These are phyloP conservation scores for Syzygium oleosum DNA, from an alignment of 345 rosid genomes.

Conservation along the genomic window DNA sequence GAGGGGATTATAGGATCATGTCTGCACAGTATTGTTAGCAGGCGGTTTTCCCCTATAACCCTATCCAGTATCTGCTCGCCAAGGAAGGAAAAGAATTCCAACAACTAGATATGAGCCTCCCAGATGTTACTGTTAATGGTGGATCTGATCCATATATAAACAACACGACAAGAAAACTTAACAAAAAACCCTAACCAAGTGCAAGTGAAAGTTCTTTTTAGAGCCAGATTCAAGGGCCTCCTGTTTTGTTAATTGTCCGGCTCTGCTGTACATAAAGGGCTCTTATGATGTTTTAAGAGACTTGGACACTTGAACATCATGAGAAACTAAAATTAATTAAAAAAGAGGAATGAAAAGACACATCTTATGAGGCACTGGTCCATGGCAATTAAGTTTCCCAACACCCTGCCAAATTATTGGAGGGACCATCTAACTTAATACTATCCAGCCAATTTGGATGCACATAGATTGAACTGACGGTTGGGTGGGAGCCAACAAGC, in stretches of 20 bases:
- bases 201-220: neutral
- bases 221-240: neutral
- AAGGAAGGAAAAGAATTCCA: neutral
- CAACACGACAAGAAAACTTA: neutral
- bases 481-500: neutral
- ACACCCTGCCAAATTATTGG: neutral
- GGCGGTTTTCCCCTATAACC: neutral
- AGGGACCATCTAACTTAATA: neutral
- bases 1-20: neutral
- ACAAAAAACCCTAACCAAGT: neutral
- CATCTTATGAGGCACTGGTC: neutral
- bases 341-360: neutral
- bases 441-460: neutral
- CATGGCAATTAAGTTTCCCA: neutral
- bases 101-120: neutral
- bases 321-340: neutral
- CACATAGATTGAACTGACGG: neutral
- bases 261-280: neutral
- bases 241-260: neutral
- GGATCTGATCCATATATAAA: neutral
- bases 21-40: neutral
- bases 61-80: neutral
- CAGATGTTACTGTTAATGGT: neutral
- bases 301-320: neutral
- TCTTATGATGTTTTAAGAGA: neutral